These are phyloP conservation scores for Multifurca ochricompacta DNA, from an alignment of 768 basidiomycete genomes.

Conservation along the genomic window DNA sequence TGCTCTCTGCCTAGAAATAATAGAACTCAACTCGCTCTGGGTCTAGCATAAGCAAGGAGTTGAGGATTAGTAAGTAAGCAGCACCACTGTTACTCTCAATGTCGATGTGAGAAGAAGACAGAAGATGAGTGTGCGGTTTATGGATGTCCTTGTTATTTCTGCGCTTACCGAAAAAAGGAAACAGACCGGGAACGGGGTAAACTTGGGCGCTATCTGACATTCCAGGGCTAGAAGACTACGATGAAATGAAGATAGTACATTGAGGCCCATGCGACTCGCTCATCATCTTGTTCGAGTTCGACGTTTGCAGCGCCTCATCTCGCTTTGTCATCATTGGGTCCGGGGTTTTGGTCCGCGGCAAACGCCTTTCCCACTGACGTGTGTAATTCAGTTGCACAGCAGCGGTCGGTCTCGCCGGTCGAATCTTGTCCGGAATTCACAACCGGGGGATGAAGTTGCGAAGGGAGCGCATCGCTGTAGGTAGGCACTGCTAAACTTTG, in stretches of 20 bases:
- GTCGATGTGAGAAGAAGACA: too few species aligned
- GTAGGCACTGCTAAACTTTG: neutral
- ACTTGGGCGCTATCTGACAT: too few species aligned
- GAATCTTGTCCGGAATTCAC: neutral
- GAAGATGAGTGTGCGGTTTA: too few species aligned
- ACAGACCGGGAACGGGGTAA: too few species aligned
- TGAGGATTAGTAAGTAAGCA: too few species aligned
- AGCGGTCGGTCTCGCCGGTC: neutral
- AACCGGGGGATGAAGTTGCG: neutral
- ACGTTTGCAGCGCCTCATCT: neutral
- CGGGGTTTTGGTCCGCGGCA: too few species aligned
- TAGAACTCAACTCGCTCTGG: too few species aligned
- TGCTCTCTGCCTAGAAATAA: too few species aligned
- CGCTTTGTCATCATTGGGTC: neutral
- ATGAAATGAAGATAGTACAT: neutral
- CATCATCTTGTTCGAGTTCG: neutral
- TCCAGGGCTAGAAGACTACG: neutral
- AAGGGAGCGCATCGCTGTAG: neutral
- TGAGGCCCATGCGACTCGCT: neutral
- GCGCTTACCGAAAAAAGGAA: neutral
- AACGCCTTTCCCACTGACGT: neutral
- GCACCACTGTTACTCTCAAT: too few species aligned
- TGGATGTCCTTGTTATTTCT: neutral
- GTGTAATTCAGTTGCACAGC: neutral
- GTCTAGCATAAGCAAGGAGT: too few species aligned